phyloP scores from a whole-genome alignment of 2,329 filamentous ascomycete species.

The Xylariaceae sp. region DNA sequence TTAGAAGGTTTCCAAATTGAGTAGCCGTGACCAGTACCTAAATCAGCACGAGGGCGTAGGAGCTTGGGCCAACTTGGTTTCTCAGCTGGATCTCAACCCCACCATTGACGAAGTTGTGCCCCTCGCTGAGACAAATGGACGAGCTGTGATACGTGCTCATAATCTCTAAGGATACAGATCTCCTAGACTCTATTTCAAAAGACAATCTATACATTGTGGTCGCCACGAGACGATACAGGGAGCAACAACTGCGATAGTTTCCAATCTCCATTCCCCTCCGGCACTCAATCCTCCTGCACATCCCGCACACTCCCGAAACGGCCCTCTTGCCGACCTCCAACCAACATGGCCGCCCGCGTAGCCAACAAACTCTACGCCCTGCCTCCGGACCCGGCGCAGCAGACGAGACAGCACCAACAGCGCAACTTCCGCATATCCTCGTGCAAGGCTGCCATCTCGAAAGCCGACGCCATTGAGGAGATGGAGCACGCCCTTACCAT shows the following conservation, averaged over 20 bases:
- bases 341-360: not conserved
- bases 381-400: slow-evolving; percentile 43
- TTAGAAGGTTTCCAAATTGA: too few species aligned
- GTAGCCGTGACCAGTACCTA: too few species aligned
- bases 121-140: not conserved
- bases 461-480: slow-evolving; percentile 81
- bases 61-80: too few species aligned
- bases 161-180: too few species aligned
- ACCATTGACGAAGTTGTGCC: not conserved
- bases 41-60: too few species aligned
- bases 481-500: slow-evolving; percentile 79
- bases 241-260: too few species aligned
- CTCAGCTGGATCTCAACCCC: too few species aligned
- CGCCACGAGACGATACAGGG: too few species aligned
- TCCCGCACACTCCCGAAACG: not conserved
- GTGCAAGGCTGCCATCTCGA: slow-evolving; percentile 91
- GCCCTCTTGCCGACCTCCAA: not conserved
- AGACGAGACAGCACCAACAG: slow-evolving; percentile 55
- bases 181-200: too few species aligned
- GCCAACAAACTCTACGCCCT: slow-evolving; percentile 51
- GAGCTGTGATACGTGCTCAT: too few species aligned
- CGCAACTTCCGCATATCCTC: slow-evolving; percentile 71
- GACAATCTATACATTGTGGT: too few species aligned
- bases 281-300: not conserved
- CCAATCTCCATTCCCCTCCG: too few species aligned